phyloP scores from a whole-genome alignment of 345 rosid genomes.

The Eucalyptus leucophloia region DNA sequence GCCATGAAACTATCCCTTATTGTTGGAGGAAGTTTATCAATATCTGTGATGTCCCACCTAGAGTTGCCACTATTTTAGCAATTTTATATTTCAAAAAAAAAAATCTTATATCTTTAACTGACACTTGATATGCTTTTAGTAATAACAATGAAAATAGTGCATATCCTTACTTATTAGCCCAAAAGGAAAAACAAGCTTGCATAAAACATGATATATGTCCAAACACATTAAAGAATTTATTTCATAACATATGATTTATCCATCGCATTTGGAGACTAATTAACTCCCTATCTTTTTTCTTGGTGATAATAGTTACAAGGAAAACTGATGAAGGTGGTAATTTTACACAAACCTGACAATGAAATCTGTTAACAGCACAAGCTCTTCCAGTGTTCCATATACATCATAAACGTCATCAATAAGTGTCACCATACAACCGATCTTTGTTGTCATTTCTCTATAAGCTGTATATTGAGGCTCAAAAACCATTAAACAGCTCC shows the following conservation, averaged over 20 bases:
- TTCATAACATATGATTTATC: neutral
- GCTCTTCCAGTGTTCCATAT: neutral
- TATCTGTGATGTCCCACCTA: slow-evolving; percentile 2
- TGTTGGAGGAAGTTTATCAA: slow-evolving; percentile 2
- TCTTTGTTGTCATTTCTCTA: neutral
- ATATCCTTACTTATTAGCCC: neutral
- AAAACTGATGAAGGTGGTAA: neutral
- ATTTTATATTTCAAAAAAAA: too few species aligned
- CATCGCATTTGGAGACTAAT: neutral
- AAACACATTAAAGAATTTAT: neutral
- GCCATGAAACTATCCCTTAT: neutral
- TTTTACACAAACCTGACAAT: neutral
- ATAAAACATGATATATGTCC: neutral
- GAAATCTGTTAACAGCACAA: slow-evolving; percentile 3
- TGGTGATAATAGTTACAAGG: neutral
- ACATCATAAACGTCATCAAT: neutral
- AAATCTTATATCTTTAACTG: neutral
- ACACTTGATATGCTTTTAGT: neutral
- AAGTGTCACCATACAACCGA: neutral
- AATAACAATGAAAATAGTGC: neutral
- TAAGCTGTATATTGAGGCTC: neutral
- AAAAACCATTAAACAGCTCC: neutral
- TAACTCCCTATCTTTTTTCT: neutral
- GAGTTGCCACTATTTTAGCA: neutral
- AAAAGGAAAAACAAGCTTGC: neutral